Evolutionary conservation across 768 basidiomycete species (phyloP).

Genomic region (Xerocomellus chrysenteron): DNA sequence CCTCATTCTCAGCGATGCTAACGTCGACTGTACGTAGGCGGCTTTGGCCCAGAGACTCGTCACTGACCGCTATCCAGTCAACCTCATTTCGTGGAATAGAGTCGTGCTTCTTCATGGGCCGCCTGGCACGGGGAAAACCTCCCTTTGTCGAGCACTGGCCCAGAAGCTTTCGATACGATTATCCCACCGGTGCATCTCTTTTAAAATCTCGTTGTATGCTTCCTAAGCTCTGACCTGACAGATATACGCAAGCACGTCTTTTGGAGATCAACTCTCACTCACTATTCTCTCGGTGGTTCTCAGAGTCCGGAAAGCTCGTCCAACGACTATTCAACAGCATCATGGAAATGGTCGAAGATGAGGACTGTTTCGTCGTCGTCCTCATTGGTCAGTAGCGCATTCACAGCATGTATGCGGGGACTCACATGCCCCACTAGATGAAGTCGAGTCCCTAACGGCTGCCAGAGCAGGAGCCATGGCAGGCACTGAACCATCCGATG

Average conservation of each 20-base stretch:
- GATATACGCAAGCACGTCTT: conserved; percentile 83
- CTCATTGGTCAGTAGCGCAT: conserved; percentile 67
- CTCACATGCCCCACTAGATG: conserved; percentile 54
- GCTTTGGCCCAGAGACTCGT: neutral
- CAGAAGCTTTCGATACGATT: conserved; percentile 94
- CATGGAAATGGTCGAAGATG: conserved; percentile 89
- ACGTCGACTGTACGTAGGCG: conserved; percentile 68
- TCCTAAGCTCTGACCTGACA: conserved; percentile 30
- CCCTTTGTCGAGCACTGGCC: conserved; percentile 88
- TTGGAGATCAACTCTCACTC: conserved; percentile 99
- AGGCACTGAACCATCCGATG: conserved; percentile 95
- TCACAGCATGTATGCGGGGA: conserved; percentile 3
- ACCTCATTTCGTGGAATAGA: conserved; percentile 94
- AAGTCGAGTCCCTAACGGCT: conserved; percentile 94
- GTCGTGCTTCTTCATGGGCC: conserved; percentile 94
- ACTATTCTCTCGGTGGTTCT: conserved; percentile 98
- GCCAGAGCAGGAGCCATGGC: conserved; percentile 93
- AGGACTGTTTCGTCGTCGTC: conserved; percentile 88
- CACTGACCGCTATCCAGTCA: conserved; percentile 48
- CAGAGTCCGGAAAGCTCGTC: conserved; percentile 97
- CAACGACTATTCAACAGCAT: conserved; percentile 89
- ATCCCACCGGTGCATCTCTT: conserved; percentile 62
- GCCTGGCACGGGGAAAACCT: conserved; percentile 97
- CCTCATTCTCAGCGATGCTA: conserved; percentile 85
- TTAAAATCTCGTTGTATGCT: neutral